Evolutionary conservation across 164 flowering plant species (phyloP), one percentile per base, ranked within the genome.

Genomic region (Echeveria elegans): DNA sequence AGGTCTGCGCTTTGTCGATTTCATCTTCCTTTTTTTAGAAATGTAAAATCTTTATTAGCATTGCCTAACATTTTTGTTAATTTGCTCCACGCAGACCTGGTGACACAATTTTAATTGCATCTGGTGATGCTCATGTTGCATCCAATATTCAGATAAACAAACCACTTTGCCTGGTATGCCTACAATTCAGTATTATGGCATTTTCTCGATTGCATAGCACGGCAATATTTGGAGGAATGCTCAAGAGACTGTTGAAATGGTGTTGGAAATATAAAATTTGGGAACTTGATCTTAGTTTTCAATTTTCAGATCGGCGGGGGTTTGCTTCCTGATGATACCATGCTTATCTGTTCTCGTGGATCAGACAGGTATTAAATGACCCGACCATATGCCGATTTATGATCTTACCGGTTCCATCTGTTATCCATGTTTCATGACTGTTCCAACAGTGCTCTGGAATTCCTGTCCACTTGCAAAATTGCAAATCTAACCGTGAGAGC

Each of bases 281-380:
- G n/a, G 61, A 56, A 29, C 32, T 26, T 28, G 1, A n/a, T 63
- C 45, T 23, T 37, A 64, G 60, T 62, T 74, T 70, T 2, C 30
- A 74, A 77, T 80, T 68, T 75, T 76, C 85, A 95, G 99, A 82
- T 92, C 72, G 99, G 99, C 48, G 92, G 88, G 63, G 99, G 97
- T 67, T 92, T 88, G 47, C 81, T 72, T 71, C 96, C 99, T 2
- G 97, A 92, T 73, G 97, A 95, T 58, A 92, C 99, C 16, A 82
- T 83, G 58, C 85, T 95, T 29, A 28, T 78, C 37, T 95, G 96
- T 76, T 83, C 88, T 41, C 90, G 94, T 32, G 94, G 96, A 36
- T 88, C 96, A 50, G 97, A 94, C 79, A 94, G 99, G 99, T 94
- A 68, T 72, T 79, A 56, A 68, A 68, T 40, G 4, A 36, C 24